phyloP scores from a whole-genome alignment of 2,329 filamentous ascomycete genomes.

The Epichloe bromicola region DNA sequence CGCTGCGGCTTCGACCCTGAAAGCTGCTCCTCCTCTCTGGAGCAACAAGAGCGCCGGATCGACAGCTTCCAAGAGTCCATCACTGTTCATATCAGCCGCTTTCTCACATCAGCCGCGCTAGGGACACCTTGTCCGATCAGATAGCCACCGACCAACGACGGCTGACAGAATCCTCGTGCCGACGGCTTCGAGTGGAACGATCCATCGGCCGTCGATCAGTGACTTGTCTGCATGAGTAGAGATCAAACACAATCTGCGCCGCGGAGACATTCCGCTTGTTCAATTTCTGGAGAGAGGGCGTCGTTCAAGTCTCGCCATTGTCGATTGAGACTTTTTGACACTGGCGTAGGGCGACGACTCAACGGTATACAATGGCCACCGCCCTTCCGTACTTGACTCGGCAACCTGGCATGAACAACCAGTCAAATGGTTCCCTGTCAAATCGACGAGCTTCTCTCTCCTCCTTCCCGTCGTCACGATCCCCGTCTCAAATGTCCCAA shows the following conservation, averaged over 20 bases:
- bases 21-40: background rate
- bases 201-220: background rate
- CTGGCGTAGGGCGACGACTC: background rate
- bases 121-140: background rate
- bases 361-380: slow-evolving; percentile 23
- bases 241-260: background rate
- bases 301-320: background rate
- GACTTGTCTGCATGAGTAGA: background rate
- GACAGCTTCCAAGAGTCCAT: slow-evolving; percentile 2
- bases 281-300: background rate
- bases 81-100: background rate
- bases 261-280: background rate
- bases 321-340: background rate
- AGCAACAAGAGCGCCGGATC: slow-evolving; percentile 12
- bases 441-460: slow-evolving; percentile 44
- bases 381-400: slow-evolving; percentile 30
- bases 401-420: slow-evolving; percentile 22
- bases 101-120: background rate
- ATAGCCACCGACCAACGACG: slow-evolving; percentile 1
- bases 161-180: background rate
- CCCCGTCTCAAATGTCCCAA: slow-evolving; percentile 44
- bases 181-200: background rate
- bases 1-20: background rate
- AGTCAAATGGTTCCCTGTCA: slow-evolving; percentile 18
- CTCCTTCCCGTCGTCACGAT: slow-evolving; percentile 48